A percentile compares a stretch with the other conserved stretches of the same genome.
Evolutionary conservation across 495 filamentous ascomycete genomes (phyloP).

Genomic region (Podospora fimiseda): DNA sequence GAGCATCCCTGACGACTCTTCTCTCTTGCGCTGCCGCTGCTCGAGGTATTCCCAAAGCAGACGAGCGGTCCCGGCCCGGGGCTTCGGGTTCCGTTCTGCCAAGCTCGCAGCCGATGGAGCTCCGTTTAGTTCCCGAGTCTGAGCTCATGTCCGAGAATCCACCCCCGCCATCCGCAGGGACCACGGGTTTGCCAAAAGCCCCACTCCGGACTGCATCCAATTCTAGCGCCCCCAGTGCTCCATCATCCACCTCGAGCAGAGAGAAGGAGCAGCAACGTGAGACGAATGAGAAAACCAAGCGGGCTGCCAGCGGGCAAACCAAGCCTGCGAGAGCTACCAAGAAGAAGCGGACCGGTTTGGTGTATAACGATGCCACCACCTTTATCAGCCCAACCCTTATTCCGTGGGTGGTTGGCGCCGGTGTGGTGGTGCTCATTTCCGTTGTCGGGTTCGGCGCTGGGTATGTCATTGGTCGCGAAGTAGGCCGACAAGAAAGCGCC

Average conservation of each 20-base stretch:
- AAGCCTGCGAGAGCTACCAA: conserved; percentile 41
- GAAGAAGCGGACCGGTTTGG: conserved; percentile 44
- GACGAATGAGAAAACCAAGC: conserved; percentile 47
- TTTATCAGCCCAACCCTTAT: conserved; percentile 66
- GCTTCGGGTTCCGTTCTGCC: conserved; percentile 26
- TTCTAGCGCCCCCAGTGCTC: conserved; percentile 27
- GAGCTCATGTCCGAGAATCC: conserved; percentile 51
- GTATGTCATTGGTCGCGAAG: conserved; percentile 80
- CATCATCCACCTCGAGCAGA: conserved; percentile 27
- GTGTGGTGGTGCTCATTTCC: conserved; percentile 84
- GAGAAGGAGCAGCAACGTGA: conserved; percentile 38
- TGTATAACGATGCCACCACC: conserved; percentile 5
- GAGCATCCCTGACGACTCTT: conserved; percentile 89
- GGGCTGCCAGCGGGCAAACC: conserved; percentile 35
- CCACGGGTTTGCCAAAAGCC: conserved; percentile 19
- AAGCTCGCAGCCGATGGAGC: conserved; percentile 46
- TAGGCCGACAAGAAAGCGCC: conserved; percentile 59
- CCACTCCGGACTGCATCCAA: conserved; percentile 27
- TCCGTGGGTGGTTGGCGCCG: conserved; percentile 87
- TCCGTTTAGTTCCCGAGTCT: conserved; percentile 70
- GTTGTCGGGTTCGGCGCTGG: conserved; percentile 92
- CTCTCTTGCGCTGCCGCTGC: conserved; percentile 88
- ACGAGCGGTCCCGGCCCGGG: conserved; percentile 27
- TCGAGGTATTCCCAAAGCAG: conserved; percentile 65
- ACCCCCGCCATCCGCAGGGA: conserved; percentile 14